Percentiles rank a stretch among this genome's conserved stretches.
Conservation (phyloP, 192 early-diverging fungal genomes). For the Podila epigama region DNA sequence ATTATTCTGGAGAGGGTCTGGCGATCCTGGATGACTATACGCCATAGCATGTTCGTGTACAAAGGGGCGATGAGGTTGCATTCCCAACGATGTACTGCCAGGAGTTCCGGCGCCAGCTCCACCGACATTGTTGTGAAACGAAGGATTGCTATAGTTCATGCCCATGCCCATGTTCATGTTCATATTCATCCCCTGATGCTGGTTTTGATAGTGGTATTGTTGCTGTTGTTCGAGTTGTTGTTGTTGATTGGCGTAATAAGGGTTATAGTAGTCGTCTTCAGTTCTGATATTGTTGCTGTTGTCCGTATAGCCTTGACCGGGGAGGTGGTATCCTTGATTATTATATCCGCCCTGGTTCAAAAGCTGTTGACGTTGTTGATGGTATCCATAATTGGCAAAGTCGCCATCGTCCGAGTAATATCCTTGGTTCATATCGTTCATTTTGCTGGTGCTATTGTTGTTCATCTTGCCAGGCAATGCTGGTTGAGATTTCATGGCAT, state of each 20-base stretch:
- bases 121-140: no score
- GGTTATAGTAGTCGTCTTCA: slow-evolving; percentile 33
- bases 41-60: background rate
- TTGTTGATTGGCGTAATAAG: slow-evolving; percentile 20
- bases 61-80: background rate
- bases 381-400: slow-evolving; percentile 19
- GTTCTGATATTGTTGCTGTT: background rate
- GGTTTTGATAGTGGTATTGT: background rate
- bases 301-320: slow-evolving; percentile 12
- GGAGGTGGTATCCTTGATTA: slow-evolving; percentile 6
- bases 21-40: background rate
- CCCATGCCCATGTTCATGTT: background rate
- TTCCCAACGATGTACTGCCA: background rate
- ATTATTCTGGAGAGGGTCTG: background rate
- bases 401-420: slow-evolving; percentile 25
- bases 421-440: background rate
- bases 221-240: background rate
- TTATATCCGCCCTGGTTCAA: slow-evolving; percentile 6
- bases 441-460: slow-evolving; percentile 1
- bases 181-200: no score
- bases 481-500: background rate
- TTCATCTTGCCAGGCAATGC: background rate
- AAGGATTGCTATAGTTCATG: slow-evolving; percentile 8
- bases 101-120: background rate
- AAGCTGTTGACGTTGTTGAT: slow-evolving; percentile 22